These are phyloP conservation scores for Mayamaea pseudoterrestris DNA, from an alignment of 108 stramenopile genomes.

Conservation along the genomic window DNA sequence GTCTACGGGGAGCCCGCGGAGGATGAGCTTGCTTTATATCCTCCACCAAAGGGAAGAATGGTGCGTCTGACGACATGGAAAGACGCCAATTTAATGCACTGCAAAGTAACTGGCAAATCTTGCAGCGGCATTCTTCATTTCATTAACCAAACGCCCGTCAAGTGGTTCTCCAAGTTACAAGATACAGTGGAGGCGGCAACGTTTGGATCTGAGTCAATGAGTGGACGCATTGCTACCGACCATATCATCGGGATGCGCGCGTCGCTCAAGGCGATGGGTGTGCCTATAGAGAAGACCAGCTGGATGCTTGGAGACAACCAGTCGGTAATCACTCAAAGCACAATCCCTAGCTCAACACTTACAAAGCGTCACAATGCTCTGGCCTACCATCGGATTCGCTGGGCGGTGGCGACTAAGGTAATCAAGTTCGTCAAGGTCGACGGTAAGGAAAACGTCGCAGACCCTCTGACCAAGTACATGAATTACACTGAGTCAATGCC, in stretches of 20 bases:
- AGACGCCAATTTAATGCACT: conserved; percentile 20
- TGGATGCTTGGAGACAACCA: conserved; percentile 8
- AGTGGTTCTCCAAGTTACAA: conserved; percentile 17
- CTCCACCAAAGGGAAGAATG: conserved; percentile 11
- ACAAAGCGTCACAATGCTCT: conserved; percentile 5
- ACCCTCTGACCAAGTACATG: conserved; percentile 6
- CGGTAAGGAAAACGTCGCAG: conserved; percentile 5
- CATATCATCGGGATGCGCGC: no score
- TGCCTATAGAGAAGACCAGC: neutral
- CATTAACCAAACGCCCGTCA: conserved; percentile 18
- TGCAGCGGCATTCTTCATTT: conserved; percentile 16
- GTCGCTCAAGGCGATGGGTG: no score
- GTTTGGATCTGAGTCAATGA: conserved; percentile 15
- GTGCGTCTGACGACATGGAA: conserved; percentile 10
- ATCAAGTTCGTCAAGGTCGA: conserved; percentile 1
- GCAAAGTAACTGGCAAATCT: conserved; percentile 6
- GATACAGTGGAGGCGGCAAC: conserved; percentile 18
- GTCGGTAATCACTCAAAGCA: neutral
- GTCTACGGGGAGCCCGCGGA: conserved; percentile 6
- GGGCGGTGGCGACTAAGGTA: conserved; percentile 4
- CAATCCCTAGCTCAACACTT: neutral
- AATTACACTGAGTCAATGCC: neutral
- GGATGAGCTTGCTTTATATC: conserved; percentile 2
- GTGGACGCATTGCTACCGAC: no score
- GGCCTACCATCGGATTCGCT: conserved; percentile 1